Percentiles rank a stretch among this genome's conserved stretches.
phyloP scores from a whole-genome alignment of 495 filamentous ascomycete species.

The Cairneyella variabilis region DNA sequence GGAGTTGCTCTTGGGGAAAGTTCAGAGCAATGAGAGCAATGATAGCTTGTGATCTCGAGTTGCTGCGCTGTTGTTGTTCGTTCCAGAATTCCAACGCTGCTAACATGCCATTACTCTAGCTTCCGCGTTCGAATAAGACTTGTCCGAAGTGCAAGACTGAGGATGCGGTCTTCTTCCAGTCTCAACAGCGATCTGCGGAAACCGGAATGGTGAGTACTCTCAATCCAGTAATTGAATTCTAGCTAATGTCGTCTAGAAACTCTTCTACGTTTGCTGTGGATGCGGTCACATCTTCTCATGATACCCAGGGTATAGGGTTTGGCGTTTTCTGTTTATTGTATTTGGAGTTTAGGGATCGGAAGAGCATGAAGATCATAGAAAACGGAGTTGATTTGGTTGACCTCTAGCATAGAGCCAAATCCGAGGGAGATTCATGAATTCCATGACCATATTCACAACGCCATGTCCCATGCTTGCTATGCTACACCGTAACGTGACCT shows the following conservation, averaged over 20 bases:
- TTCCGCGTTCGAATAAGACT: slow-evolving; percentile 76
- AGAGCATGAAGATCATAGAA: no score
- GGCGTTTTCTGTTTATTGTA: slow-evolving; percentile 10
- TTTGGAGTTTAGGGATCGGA: slow-evolving; percentile 18
- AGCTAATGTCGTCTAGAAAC: slow-evolving; percentile 57
- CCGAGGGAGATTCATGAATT: no score
- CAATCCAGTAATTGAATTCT: neutral
- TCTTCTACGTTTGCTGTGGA: slow-evolving; percentile 93
- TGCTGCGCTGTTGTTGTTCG: neutral
- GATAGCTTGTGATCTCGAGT: no score
- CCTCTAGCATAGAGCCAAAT: no score
- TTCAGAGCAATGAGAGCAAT: neutral
- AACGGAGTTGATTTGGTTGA: slow-evolving; percentile 9
- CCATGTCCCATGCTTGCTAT: slow-evolving; percentile 12
- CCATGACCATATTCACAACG: slow-evolving; percentile 12
- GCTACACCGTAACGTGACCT: slow-evolving; percentile 8
- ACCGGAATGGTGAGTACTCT: slow-evolving; percentile 85
- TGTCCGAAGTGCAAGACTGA: slow-evolving; percentile 81
- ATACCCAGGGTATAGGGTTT: slow-evolving; percentile 18
- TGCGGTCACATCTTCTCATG: slow-evolving; percentile 82
- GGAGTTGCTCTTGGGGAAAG: slow-evolving; percentile 5
- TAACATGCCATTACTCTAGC: slow-evolving; percentile 57
- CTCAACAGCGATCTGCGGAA: slow-evolving; percentile 90
- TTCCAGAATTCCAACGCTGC: slow-evolving; percentile 28
- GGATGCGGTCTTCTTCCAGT: slow-evolving; percentile 97